These are phyloP conservation scores for Tetrahymena borealis DNA, from an alignment of 73 alveolate species.

Conservation along the genomic window DNA sequence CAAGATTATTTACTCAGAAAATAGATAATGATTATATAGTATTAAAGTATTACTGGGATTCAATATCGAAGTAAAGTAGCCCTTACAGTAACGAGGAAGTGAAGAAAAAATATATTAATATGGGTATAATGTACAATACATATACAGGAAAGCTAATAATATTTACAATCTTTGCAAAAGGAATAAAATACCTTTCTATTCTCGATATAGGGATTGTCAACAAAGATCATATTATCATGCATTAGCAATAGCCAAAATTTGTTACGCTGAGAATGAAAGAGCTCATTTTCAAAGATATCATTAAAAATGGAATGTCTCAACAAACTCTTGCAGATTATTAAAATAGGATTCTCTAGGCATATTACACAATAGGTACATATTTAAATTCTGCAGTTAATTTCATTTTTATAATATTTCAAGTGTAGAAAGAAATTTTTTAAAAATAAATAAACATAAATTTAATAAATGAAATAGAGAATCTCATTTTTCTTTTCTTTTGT, in stretches of 20 bases:
- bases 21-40: not conserved
- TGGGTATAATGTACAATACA: not conserved
- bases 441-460: no score
- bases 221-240: not conserved
- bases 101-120: not conserved
- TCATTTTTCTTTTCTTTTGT: no score
- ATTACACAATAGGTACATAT: not conserved
- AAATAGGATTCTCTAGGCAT: not conserved
- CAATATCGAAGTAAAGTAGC: not conserved
- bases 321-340: not conserved
- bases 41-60: not conserved
- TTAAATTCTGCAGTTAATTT: not conserved
- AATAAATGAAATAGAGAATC: no score
- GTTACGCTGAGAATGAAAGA: not conserved
- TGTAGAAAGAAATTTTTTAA: not conserved
- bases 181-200: not conserved
- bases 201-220: not conserved
- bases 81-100: not conserved
- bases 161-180: not conserved
- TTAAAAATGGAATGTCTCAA: not conserved
- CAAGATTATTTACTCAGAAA: not conserved
- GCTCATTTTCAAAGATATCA: not conserved
- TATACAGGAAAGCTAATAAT: not conserved
- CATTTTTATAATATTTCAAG: not conserved
- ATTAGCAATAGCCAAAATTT: not conserved